Evolutionary conservation across 257 asterid genomes (phyloP), one percentile per base, ranked within the genome.

Genomic region (Ligustrum vulgare): DNA sequence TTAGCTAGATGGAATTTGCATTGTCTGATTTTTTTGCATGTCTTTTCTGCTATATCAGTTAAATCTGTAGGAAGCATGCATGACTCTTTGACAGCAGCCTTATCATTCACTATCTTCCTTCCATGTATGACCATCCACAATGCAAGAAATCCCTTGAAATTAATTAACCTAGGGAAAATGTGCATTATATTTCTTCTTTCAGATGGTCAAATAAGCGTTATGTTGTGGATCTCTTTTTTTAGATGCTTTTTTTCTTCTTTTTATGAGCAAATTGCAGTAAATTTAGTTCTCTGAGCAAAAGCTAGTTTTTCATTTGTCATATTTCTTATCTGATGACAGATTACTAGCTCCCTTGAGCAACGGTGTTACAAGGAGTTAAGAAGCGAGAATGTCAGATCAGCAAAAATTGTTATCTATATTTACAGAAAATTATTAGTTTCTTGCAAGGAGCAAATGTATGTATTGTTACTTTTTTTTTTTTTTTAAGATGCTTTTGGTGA

Each of bases 361-460:
- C 88, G 89, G 84, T 95, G 97, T 89, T 95, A 91, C 81, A 93
- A 92, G 91, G 98, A 95, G 79, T 81, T 95, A 79, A 88, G 99
- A 80, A 80, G 67, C 79, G 97, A 87, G 83, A 91, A 93, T 80
- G 86, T 84, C 63, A 90, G 85, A 75, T 81, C 87, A 20, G 99
- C 86, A 74, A 93, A 92, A 80, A 75, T 88, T 64, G 98, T 93
- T 56, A 75, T 93, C 96, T 85, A 88, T 79, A 95, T 92, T 68
- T 95, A 93, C 94, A 82, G 86, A 75, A 95, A 93, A 85, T 84
- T 95, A 84, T 76, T 91, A 84, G 63, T 80, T 49, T 85, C 97
- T 81, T 95, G 99, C 94, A 89, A 82, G 93, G 98, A 89, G 77
- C 97, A 95, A 83, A 87, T 95, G 99, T 93, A 87, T n/a, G 96